phyloP scores from a whole-genome alignment of 345 rosid species.

The Euphorbia pulcherrima region DNA sequence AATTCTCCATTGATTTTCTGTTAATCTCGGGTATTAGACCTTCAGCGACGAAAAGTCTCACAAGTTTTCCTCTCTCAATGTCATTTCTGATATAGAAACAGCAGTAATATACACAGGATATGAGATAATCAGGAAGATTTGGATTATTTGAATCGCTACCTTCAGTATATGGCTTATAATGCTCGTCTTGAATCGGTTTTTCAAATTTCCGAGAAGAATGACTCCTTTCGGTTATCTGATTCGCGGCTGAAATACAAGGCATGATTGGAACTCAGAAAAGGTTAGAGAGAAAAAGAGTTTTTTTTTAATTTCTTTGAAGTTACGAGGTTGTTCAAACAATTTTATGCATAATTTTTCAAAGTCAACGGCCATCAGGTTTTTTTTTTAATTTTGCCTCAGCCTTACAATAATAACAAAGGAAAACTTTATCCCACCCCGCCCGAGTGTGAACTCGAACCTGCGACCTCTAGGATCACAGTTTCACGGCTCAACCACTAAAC shows the following conservation, averaged over 20 bases:
- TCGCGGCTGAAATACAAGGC: neutral
- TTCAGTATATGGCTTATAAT: too few species aligned
- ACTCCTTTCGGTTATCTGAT: neutral
- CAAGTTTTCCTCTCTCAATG: neutral
- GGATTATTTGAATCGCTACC: neutral
- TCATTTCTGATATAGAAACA: neutral
- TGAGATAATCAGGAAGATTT: conserved; percentile 13
- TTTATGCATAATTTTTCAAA: too few species aligned
- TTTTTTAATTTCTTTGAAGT: too few species aligned
- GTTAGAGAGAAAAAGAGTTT: too few species aligned
- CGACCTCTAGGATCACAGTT: too few species aligned
- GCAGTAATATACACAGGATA: conserved; percentile 1
- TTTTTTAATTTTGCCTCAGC: too few species aligned
- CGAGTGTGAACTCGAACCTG: too few species aligned
- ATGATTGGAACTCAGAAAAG: neutral
- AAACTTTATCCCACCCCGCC: too few species aligned
- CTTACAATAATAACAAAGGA: too few species aligned
- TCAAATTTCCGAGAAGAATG: neutral
- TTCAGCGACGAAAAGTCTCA: conserved; percentile 6
- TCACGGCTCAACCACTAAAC: too few species aligned
- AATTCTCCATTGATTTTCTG: conserved; percentile 3
- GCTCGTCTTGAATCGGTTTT: neutral
- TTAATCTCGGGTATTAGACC: neutral
- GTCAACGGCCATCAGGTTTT: too few species aligned
- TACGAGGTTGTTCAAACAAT: too few species aligned